These are phyloP conservation scores for Phycomyces blakesleeanus DNA, from an alignment of 192 early-diverging fungal genomes.

Conservation along the genomic window DNA sequence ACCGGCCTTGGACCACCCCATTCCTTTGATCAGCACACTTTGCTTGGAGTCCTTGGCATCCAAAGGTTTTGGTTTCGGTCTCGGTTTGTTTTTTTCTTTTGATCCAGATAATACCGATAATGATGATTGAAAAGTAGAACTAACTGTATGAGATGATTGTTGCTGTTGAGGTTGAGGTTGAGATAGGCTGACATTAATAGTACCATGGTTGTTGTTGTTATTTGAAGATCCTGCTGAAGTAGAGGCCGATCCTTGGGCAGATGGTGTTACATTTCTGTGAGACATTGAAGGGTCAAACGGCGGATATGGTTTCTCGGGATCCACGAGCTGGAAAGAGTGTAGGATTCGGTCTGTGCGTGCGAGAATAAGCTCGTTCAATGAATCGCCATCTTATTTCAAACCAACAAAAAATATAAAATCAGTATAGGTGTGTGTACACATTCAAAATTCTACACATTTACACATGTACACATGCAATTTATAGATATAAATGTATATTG, in stretches of 20 bases:
- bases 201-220: not conserved
- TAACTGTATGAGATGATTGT: too few relatives aligned
- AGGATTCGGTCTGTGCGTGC: constrained; percentile 56
- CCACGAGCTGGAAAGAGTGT: constrained; percentile 41
- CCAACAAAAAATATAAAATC: constrained; percentile 6
- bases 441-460: not conserved
- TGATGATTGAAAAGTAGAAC: constrained; percentile 10
- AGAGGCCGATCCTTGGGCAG: constrained; percentile 13
- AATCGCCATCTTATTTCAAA: constrained; percentile 44
- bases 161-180: not conserved
- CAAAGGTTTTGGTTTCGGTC: not conserved
- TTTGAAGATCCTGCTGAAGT: constrained; percentile 18
- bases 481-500: too few relatives aligned
- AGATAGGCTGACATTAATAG: not conserved
- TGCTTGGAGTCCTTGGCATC: not conserved
- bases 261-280: constrained; percentile 5
- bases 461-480: too few relatives aligned
- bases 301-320: constrained; percentile 14
- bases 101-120: constrained; percentile 1
- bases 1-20: not conserved
- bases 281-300: constrained; percentile 7
- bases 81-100: constrained; percentile 10
- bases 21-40: not conserved
- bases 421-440: not conserved
- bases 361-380: constrained; percentile 49